Conservation (phyloP, 495 filamentous ascomycete genomes). For the Lentithecium fluviatile region DNA sequence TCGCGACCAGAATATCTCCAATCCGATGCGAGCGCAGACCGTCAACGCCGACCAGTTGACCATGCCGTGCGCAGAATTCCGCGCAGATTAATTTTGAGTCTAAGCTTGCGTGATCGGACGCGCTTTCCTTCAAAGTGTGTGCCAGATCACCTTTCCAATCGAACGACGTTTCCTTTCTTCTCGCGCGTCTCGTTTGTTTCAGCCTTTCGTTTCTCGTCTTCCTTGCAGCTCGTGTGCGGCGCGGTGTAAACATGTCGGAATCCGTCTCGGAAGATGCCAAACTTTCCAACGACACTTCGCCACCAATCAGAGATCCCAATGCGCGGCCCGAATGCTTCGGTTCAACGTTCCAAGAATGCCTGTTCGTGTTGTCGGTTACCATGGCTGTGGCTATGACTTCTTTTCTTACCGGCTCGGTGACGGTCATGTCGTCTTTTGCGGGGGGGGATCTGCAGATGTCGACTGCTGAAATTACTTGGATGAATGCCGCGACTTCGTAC, state of each 20-base stretch:
- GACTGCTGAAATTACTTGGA: constrained; percentile 69
- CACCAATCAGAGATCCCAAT: constrained; percentile 30
- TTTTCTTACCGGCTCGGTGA: constrained; percentile 58
- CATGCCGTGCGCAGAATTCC: background rate
- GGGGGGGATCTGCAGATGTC: constrained; percentile 63
- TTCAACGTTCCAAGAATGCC: constrained; percentile 61
- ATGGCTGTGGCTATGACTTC: constrained; percentile 64
- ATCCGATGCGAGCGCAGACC: background rate
- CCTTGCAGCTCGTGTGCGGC: background rate
- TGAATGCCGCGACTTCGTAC: constrained; percentile 58
- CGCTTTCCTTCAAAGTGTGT: background rate
- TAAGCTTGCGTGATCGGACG: background rate
- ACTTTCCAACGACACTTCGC: background rate
- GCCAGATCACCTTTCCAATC: no score
- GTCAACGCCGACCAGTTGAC: background rate
- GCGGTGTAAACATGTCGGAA: background rate
- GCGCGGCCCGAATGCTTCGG: constrained; percentile 58
- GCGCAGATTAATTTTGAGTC: constrained; percentile 5
- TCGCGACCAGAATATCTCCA: background rate
- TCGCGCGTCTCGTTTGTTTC: background rate
- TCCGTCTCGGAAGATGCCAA: no score
- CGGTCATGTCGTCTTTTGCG: constrained; percentile 64
- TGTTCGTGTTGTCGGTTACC: constrained; percentile 67
- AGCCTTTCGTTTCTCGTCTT: background rate
- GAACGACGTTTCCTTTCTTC: no score